Conservation (phyloP, 2,329 filamentous ascomycete species). For the Rachicladosporium sp. region DNA sequence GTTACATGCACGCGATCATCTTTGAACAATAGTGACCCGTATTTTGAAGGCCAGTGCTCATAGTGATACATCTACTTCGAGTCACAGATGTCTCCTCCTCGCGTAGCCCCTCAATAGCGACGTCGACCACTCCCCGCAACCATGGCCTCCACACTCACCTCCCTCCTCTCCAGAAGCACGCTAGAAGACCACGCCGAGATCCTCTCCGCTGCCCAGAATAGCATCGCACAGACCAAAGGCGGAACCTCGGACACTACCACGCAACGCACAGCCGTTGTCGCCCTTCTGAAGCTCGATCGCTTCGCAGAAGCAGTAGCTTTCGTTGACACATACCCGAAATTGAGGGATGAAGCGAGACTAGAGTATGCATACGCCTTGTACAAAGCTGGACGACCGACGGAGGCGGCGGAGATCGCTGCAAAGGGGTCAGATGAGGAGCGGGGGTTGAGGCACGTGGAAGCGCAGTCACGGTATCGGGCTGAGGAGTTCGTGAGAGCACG, state of each 20-base stretch:
- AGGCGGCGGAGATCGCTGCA: constrained; percentile 45
- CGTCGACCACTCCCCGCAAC: constrained; percentile 14
- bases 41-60: neutral
- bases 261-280: constrained; percentile 59
- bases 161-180: constrained; percentile 44
- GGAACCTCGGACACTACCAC: constrained; percentile 37
- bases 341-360: constrained; percentile 50
- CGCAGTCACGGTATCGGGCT: constrained; percentile 58
- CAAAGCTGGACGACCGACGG: constrained; percentile 57
- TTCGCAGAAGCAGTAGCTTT: constrained; percentile 64
- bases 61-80: neutral
- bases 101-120: neutral
- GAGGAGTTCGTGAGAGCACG: constrained; percentile 60
- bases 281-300: constrained; percentile 69
- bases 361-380: constrained; percentile 77
- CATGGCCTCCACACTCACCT: constrained; percentile 36
- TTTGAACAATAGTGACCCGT: constrained; percentile 1
- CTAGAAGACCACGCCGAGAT: constrained; percentile 64
- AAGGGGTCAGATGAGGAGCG: constrained; percentile 24
- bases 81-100: too few relatives aligned
- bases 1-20: neutral
- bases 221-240: constrained; percentile 44
- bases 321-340: constrained; percentile 48
- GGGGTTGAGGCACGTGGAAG: constrained; percentile 47
- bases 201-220: constrained; percentile 49